phyloP scores from a whole-genome alignment of 345 rosid species.

The Excoecaria agallocha region DNA sequence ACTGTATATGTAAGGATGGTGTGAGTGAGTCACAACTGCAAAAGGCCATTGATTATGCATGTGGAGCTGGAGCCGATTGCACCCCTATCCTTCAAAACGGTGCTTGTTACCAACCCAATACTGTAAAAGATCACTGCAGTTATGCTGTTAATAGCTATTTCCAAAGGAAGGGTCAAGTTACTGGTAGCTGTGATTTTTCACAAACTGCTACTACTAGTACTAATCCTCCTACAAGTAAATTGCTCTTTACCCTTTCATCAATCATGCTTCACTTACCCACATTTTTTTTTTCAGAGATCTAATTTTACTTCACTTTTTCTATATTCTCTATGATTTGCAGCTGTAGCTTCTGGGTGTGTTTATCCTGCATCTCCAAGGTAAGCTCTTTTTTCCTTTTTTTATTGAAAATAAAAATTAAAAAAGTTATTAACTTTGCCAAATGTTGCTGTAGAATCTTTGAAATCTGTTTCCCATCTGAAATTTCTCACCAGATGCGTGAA shows the following conservation, averaged over 20 bases:
- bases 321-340: constrained; percentile 12
- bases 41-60: constrained; percentile 79
- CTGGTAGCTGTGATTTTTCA: constrained; percentile 72
- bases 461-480: not conserved
- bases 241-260: too few relatives aligned
- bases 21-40: constrained; percentile 49
- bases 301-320: not conserved
- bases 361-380: constrained; percentile 24
- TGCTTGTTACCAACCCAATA: constrained; percentile 76
- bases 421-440: not conserved
- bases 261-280: not conserved
- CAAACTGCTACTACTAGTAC: constrained; percentile 47
- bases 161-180: constrained; percentile 56
- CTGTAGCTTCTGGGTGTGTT: constrained; percentile 12
- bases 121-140: constrained; percentile 77
- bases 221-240: constrained; percentile 21
- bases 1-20: constrained; percentile 79
- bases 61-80: constrained; percentile 59
- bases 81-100: constrained; percentile 48
- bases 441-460: not conserved
- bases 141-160: constrained; percentile 87
- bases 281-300: not conserved
- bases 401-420: not conserved
- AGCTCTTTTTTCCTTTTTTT: not conserved
- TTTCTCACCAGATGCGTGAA: not conserved